Evolutionary conservation across 2,329 filamentous ascomycete species (phyloP).

Genomic region (Cyclaneusma minus): DNA sequence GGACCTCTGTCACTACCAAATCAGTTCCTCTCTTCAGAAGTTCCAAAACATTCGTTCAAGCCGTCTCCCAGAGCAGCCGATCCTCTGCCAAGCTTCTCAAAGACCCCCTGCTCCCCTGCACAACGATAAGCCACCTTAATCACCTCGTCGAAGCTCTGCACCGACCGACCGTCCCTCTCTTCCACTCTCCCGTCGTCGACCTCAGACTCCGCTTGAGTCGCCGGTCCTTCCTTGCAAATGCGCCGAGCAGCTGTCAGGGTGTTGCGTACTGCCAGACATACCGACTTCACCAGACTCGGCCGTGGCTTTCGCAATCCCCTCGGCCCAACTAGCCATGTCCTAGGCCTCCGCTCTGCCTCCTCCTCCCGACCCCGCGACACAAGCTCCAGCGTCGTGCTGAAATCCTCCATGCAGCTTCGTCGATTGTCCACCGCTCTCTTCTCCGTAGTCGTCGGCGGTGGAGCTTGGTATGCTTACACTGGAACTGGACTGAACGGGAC

Average conservation of each 20-base stretch:
- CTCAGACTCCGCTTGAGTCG: no score
- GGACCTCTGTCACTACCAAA: no score
- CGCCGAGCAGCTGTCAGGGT: conserved; percentile 56
- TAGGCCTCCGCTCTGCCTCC: conserved; percentile 28
- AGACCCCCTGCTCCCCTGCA: no score
- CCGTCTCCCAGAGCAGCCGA: no score
- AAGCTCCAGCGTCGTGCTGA: conserved; percentile 29
- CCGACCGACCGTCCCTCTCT: no score
- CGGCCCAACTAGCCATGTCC: conserved; percentile 24
- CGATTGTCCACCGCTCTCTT: conserved; percentile 51
- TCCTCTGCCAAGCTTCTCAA: no score
- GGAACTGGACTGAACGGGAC: conserved; percentile 12
- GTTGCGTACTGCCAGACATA: conserved; percentile 52
- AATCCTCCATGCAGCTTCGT: conserved; percentile 62
- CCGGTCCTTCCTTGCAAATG: no score
- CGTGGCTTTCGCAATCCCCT: conserved; percentile 29
- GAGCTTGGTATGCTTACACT: conserved; percentile 61
- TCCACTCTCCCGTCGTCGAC: no score
- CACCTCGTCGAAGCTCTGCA: no score
- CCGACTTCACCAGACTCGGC: conserved; percentile 42
- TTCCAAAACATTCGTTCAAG: no score
- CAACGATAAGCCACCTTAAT: no score
- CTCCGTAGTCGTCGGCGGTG: conserved; percentile 54
- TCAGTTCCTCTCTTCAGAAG: no score
- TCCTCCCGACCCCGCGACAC: conserved; percentile 20